phyloP scores from a whole-genome alignment of 2,329 filamentous ascomycete genomes.

The Fusarium chuoi region DNA sequence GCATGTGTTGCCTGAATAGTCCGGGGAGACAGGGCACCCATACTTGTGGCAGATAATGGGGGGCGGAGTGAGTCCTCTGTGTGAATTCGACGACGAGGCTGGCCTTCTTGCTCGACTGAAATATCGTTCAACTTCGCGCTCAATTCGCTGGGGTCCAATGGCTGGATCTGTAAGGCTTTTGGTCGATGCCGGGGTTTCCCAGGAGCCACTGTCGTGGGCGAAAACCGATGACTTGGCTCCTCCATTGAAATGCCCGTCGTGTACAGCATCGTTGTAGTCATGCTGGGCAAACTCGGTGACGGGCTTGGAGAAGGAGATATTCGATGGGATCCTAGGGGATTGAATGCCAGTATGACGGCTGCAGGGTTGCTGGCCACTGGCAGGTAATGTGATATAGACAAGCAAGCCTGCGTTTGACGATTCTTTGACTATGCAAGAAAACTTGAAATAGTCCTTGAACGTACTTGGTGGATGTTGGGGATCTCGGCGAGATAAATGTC shows the following conservation, averaged over 20 bases:
- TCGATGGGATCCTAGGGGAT: background rate
- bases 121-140: conserved; percentile 62
- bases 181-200: conserved; percentile 38
- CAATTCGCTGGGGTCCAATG: conserved; percentile 66
- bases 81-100: conserved; percentile 37
- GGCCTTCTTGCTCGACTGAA: conserved; percentile 59
- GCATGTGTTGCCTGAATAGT: background rate
- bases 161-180: conserved; percentile 42
- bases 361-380: background rate
- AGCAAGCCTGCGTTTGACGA: background rate
- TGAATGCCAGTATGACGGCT: conserved; percentile 10
- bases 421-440: background rate
- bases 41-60: conserved; percentile 15
- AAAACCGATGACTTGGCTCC: conserved; percentile 15
- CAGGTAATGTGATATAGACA: background rate
- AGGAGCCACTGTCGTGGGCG: conserved; percentile 2
- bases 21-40: conserved; percentile 21
- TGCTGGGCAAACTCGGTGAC: conserved; percentile 2
- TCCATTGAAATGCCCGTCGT: conserved; percentile 32
- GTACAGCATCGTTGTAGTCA: conserved; percentile 37
- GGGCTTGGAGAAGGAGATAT: background rate
- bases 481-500: conserved; percentile 25
- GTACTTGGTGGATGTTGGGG: background rate
- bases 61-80: conserved; percentile 42
- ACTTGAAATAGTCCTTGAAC: background rate